Conservation (phyloP, 2,329 filamentous ascomycete genomes). For the Alternaria ethzedia region DNA sequence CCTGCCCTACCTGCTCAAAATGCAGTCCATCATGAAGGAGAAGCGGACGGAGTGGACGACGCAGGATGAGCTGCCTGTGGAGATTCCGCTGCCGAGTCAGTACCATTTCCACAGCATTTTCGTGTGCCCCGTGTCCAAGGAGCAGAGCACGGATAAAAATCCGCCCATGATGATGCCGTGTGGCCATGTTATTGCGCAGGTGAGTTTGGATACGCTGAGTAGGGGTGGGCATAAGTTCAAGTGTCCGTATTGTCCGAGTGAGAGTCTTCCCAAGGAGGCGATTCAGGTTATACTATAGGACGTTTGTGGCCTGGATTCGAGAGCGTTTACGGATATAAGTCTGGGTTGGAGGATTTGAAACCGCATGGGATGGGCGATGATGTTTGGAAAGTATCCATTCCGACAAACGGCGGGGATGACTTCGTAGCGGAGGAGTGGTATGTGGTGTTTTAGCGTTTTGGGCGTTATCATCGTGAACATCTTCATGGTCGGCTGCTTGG, state of each 20-base stretch:
- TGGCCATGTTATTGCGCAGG: slow-evolving; percentile 89
- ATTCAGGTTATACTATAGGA: slow-evolving; percentile 43
- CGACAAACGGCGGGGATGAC: not conserved
- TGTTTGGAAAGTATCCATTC: not conserved
- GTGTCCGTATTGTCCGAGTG: slow-evolving; percentile 92
- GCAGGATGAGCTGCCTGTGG: slow-evolving; percentile 83
- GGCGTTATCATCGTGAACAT: not conserved
- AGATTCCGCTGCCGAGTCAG: slow-evolving; percentile 68
- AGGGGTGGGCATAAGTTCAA: slow-evolving; percentile 81
- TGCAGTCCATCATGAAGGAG: slow-evolving; percentile 83
- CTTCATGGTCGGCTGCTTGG: not conserved
- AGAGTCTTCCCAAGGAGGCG: slow-evolving; percentile 79
- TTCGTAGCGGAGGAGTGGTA: not conserved
- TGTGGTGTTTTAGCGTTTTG: not conserved
- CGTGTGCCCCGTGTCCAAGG: slow-evolving; percentile 95
- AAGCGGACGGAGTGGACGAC: slow-evolving; percentile 96
- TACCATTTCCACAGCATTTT: slow-evolving; percentile 93
- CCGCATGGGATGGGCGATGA: not conserved
- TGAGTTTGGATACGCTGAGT: slow-evolving; percentile 78
- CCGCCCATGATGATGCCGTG: slow-evolving; percentile 97
- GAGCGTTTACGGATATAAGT: not conserved
- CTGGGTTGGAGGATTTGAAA: not conserved
- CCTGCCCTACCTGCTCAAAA: slow-evolving; percentile 85
- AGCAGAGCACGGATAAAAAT: slow-evolving; percentile 90
- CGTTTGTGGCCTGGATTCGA: not conserved